Evolutionary conservation across 169 alveolate species (phyloP).

Genomic region (Plasmodium cynomolgi): DNA sequence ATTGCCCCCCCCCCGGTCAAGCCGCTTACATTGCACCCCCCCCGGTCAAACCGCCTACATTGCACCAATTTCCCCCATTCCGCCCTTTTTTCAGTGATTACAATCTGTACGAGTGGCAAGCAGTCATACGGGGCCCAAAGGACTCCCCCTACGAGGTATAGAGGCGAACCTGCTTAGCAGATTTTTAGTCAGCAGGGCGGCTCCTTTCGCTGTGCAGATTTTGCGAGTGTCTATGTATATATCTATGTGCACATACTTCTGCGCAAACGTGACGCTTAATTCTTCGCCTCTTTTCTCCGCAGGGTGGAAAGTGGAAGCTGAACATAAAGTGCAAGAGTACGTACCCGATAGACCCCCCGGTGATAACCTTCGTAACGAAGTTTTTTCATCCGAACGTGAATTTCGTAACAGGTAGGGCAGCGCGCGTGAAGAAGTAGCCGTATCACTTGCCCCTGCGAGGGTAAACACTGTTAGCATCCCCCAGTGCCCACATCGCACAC

Average conservation of each 20-base stretch:
- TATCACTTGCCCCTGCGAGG: neutral
- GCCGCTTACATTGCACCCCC: too few relatives aligned
- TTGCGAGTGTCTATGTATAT: neutral
- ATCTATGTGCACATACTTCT: neutral
- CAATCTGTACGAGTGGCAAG: slow-evolving; percentile 90
- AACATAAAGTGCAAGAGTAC: slow-evolving; percentile 90
- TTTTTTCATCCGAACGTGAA: slow-evolving; percentile 97
- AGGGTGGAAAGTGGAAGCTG: slow-evolving; percentile 92
- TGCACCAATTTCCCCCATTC: neutral
- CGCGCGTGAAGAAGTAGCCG: neutral
- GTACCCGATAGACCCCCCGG: slow-evolving; percentile 96
- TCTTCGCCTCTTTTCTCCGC: neutral
- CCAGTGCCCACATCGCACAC: neutral
- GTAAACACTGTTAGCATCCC: neutral
- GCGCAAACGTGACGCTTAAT: neutral
- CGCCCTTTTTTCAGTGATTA: slow-evolving; percentile 76
- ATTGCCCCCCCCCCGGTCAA: too few relatives aligned
- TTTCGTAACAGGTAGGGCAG: slow-evolving; percentile 91
- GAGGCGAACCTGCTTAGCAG: neutral
- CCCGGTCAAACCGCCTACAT: neutral
- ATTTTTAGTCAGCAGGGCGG: neutral
- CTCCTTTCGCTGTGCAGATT: neutral
- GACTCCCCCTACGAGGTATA: slow-evolving; percentile 94
- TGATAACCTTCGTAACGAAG: slow-evolving; percentile 92
- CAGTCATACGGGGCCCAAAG: slow-evolving; percentile 92